Conservation (phyloP, 2,329 filamentous ascomycete genomes). For the Calonectria pauciramosa region DNA sequence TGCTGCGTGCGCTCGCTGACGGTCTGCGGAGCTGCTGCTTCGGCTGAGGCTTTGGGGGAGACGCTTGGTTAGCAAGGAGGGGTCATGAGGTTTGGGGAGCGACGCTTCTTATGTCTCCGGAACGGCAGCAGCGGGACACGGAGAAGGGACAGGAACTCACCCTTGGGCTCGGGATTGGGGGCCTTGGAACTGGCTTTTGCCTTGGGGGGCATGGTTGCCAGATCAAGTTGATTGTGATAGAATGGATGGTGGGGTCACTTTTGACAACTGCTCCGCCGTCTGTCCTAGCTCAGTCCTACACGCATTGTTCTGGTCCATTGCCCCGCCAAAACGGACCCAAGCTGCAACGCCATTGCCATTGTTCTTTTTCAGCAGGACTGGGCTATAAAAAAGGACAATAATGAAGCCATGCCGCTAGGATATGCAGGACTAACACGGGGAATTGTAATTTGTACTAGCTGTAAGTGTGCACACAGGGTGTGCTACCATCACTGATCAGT, state of each 20-base stretch:
- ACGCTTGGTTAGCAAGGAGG: neutral
- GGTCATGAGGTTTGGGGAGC: neutral
- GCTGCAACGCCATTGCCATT: slow-evolving; percentile 17
- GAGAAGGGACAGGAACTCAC: slow-evolving; percentile 6
- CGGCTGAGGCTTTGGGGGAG: slow-evolving; percentile 42
- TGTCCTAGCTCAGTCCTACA: slow-evolving; percentile 14
- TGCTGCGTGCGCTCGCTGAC: slow-evolving; percentile 62
- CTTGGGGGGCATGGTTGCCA: slow-evolving; percentile 53
- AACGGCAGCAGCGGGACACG: neutral
- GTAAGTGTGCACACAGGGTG: neutral
- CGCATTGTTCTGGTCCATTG: slow-evolving; percentile 27
- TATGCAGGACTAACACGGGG: neutral
- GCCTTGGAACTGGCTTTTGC: slow-evolving; percentile 53
- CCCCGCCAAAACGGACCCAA: slow-evolving; percentile 39
- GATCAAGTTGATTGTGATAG: slow-evolving; percentile 16
- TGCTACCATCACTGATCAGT: neutral
- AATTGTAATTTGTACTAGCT: neutral
- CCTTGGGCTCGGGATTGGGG: slow-evolving; percentile 39
- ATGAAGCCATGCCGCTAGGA: neutral
- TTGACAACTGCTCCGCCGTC: slow-evolving; percentile 30
- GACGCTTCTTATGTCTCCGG: neutral
- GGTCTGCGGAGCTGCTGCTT: slow-evolving; percentile 57
- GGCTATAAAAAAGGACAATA: neutral
- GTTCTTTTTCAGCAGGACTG: neutral
- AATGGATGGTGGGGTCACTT: slow-evolving; percentile 41